Base-by-base conservation (phyloP, 352 stramenopile genomes). In the Pythium utonaiense region DNA sequence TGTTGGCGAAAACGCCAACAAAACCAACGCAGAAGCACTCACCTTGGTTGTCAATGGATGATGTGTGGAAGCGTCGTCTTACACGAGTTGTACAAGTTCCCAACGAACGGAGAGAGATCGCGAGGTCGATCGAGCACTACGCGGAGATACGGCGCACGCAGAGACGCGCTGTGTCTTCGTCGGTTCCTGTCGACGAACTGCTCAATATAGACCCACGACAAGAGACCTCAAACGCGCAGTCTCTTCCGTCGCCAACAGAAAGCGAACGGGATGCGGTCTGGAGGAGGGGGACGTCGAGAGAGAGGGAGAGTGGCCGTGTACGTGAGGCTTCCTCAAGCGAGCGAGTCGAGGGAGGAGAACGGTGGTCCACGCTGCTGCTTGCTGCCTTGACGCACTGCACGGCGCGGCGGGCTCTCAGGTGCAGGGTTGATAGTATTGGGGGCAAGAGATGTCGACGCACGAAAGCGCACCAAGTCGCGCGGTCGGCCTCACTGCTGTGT, bases 391-490 rank as follows among this genome's bases (percentile, higher is more conserved):
- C 40, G n/a, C 38, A 44, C 38, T 44, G 14, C 51, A 36, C 27
- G 22, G 45, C 33, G 49, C 25, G 55, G 62, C 55, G 48, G 55
- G 52, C 44, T 63, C 21, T 57, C 52, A 60, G 57, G 63, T 66
- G 53, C 51, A 54, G 31, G 56, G 62, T 49, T 41, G 53, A 34
- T 36, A 31, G 47, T 53, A 44, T 48, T 51, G 30, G 63, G 57
- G 57, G 63, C 51, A 70, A 65, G 58, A 67, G 64, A 64, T 67
- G 65, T 72, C 65, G 65, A 72, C 65, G 65, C 65, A 72, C 65
- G 65, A 66, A 57, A 53, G 53, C 64, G 50, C 44, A 55, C 49
- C 64, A 62, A 60, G 41, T 47, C 40, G 52, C 51, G 53, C 52
- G 47, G 53, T 58, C 60, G 44, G 33, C 50, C 50, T 57, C 34